Percentiles rank a stretch among this genome's conserved stretches.
Evolutionary conservation across 2,329 filamentous ascomycete species (phyloP).

Genomic region (Metarhizium robertsii): DNA sequence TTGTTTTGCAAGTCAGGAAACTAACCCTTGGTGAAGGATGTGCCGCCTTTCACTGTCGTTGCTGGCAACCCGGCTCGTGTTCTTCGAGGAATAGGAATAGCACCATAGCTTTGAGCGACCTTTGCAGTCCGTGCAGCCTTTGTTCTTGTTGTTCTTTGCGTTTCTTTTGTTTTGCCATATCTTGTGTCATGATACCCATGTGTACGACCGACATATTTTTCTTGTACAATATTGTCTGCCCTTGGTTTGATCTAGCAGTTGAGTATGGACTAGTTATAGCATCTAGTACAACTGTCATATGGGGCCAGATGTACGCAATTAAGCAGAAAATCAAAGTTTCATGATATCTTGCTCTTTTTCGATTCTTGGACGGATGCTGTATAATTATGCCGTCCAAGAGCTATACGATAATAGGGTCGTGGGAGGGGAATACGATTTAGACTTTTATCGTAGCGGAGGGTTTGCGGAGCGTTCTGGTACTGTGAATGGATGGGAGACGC

Average conservation of each 20-base stretch:
- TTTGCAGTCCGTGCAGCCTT: background rate
- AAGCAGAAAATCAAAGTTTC: background rate
- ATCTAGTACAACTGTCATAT: conserved; percentile 4
- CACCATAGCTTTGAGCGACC: conserved; percentile 13
- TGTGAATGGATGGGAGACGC: too few relatives aligned
- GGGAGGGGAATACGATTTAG: too few relatives aligned
- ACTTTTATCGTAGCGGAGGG: too few relatives aligned
- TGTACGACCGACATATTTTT: conserved; percentile 5
- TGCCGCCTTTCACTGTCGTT: conserved; percentile 59
- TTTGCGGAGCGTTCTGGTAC: too few relatives aligned
- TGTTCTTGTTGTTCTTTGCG: background rate
- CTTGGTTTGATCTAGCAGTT: background rate
- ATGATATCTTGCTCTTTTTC: too few relatives aligned
- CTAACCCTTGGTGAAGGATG: conserved; percentile 35
- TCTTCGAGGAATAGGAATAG: conserved; percentile 30
- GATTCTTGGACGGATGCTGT: too few relatives aligned
- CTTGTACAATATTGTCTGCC: conserved; percentile 12
- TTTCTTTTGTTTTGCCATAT: conserved; percentile 2
- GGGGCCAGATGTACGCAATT: conserved; percentile 9
- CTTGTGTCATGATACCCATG: conserved; percentile 23
- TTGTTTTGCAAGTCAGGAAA: background rate
- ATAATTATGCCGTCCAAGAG: too few relatives aligned
- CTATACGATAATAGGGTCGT: too few relatives aligned
- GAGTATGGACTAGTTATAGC: background rate
- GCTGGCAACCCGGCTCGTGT: conserved; percentile 61